Base-by-base conservation (phyloP, 2,329 filamentous ascomycete species). In the Celoporthe dispersa region DNA sequence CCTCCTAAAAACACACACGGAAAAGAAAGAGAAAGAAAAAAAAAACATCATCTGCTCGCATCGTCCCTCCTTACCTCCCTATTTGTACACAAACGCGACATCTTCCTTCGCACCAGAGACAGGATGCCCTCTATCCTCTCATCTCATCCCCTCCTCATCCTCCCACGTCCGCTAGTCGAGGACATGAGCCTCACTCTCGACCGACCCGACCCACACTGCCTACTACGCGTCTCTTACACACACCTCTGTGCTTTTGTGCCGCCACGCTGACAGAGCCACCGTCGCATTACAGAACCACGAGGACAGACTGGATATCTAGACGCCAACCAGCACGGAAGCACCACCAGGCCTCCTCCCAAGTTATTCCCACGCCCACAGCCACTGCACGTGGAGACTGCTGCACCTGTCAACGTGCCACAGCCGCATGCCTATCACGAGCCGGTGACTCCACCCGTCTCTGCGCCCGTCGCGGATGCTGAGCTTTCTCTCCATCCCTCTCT, bases 401-500 rank as follows among this genome's bases (percentile, higher is more conserved):
- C 70, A 55, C 64, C 71, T 67, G 68, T 72, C 64, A 53, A 65
- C 48, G 74, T 74, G 39, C 64, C 72, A 28, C 69, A 76, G 70
- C 68, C 77, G 73, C 84, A 85, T 83, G 84, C 41, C 19, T 85
- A 85, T 78, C 81, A 70, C 72, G 80, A 81, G 69, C 74, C 81
- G 69, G 74, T 79, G 64, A 76, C 77, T 68, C 75, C 77, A 69
- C 75, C 80, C 80, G 70, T 79, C 78, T 73, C 75, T 77, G 71
- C 73, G 73, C 76, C 73, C 68, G 75, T 71, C 80, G 64, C 78
- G 71, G 81, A 83, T 72, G 77, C 77, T 73, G 83, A 86, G 74
- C 76, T 82, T 71, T 82, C 83, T 71, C 85, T 86, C 64, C 84
- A 86, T 70, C 84, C 84, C 28, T 83, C 85, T 67, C 79, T 86